Evolutionary conservation across 176 grass and related monocot species (phyloP), one percentile per base, ranked within the genome.

Genomic region (Guadua angustifolia): DNA sequence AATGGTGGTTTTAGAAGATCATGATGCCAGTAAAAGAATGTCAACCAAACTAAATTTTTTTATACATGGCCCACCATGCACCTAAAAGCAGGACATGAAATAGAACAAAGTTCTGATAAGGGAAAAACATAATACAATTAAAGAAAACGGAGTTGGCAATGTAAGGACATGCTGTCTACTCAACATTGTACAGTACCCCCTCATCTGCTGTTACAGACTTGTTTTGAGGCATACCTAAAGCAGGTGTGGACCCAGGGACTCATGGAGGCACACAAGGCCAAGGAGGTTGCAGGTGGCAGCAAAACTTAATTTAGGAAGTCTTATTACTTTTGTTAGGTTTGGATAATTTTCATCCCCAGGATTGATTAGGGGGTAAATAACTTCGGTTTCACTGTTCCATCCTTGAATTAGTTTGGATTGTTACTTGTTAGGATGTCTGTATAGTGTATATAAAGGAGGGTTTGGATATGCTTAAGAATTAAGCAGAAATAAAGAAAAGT

Each of bases 31-130:
- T 74, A 60, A 67, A 68, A 74, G 16, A 67, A 40, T 9, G 21
- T n/a, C 26, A 85, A 53, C 19, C 39, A 72, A 84, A 52, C 29
- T 59, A 29, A 29, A 29, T 12, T 43, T 66, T 73, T 36, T 43
- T 44, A 45, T 56, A 19, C 5, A 73, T 45, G 66, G 45, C 39
- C 38, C 24, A 21, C 6, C 6, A 21, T 50, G 38, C 35, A 66
- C 17, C 18, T 22, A 56, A 69, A 80, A 45, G 13, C 26, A 45
- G 36, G 19, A 77, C 3, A 51, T 19, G 5, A 58, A 73, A 76
- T 36, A 29, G 38, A 70, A 19, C 19, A 85, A 32, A 78, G n/a
- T 4, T 32, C 29, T 15, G 40, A 46, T 17, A 60, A 81, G 29
- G n/a, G 39, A 56, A 69, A n/a, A 69, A 13, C 19, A 58, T 9